Evolutionary conservation across 768 basidiomycete genomes (phyloP).

Genomic region (Lactarius vividus): DNA sequence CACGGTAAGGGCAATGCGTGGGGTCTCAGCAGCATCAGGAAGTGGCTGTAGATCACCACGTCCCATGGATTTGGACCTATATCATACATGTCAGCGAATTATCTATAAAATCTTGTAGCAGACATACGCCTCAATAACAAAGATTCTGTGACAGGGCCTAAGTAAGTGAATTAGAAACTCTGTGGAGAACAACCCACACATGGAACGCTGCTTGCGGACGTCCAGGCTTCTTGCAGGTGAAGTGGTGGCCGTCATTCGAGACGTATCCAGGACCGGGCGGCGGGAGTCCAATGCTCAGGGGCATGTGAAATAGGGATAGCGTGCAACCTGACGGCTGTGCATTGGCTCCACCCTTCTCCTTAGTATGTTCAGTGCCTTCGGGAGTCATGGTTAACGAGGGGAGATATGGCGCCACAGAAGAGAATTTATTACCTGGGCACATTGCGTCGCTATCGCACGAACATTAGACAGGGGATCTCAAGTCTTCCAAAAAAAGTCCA

Average conservation of each 20-base stretch:
- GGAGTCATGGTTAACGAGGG: not conserved
- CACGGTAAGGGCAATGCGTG: constrained; percentile 36
- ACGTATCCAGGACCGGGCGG: constrained; percentile 42
- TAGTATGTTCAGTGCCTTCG: constrained; percentile 48
- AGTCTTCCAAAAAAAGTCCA: constrained; percentile 43
- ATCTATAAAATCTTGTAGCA: too few species aligned
- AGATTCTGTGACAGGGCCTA: constrained; percentile 39
- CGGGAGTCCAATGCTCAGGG: constrained; percentile 31
- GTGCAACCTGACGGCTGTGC: constrained; percentile 53
- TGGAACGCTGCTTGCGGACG: constrained; percentile 53
- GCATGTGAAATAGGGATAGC: constrained; percentile 50
- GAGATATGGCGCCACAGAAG: too few species aligned
- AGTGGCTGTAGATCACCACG: constrained; percentile 44
- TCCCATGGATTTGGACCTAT: constrained; percentile 52
- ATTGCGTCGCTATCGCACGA: constrained; percentile 41
- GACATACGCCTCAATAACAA: constrained; percentile 49
- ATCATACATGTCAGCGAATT: constrained; percentile 1
- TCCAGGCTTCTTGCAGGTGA: constrained; percentile 52
- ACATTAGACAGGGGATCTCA: not conserved
- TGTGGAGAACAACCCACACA: constrained; percentile 43
- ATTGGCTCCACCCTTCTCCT: constrained; percentile 30
- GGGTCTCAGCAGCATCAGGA: constrained; percentile 40
- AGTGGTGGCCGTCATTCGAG: constrained; percentile 55
- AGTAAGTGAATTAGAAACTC: not conserved
- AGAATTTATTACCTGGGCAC: constrained; percentile 42